Evolutionary conservation across 2,329 filamentous ascomycete species (phyloP), one percentile per base, ranked within the genome.

Genomic region (Scedosporium dehoogii): DNA sequence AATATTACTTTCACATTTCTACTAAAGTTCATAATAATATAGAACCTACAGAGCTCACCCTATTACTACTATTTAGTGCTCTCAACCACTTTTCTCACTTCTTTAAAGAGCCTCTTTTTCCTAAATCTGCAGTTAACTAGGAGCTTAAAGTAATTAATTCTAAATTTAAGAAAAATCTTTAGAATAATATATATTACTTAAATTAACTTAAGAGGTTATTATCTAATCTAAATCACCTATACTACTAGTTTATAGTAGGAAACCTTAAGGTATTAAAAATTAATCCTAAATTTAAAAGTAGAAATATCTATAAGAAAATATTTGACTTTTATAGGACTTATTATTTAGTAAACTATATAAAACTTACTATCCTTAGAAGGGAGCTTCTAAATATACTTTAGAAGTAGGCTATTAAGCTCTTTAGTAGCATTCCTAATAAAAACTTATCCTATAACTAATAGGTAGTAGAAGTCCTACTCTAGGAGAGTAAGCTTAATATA

Each of bases 121-220:
- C 96, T 9, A 85, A 88, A 61, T 91, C 86, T 67, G 94, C 91
- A 0, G 75, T 97, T 58, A 92, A 97, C 69, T 85, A 92, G 59
- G 92, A 97, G 75, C 79, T 97, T 65, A 86, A 83, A 67, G 92
- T 92, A 0, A 92, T 97, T 21, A 92, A 97, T 71, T 96, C 92
- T 4, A 92, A 97, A 74, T 96, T 97, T 77, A 96, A 96, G 82
- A 97, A 97, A 82, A 97, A 97, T 68, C 78, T 97, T 58, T 92
- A 96, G 75, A 93, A 85, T 72, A 92, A 97, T 70, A 83, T 84
- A 62, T 96, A 92, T 91, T 85, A 92, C n/a, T 76, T 96, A 66
- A 85, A 93, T 70, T 92, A 97, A 75, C 81, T 97, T 25, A 89
- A 91, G 71, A 96, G 96, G 76, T 88, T 88, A 3, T 77, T 94